Evolutionary conservation across 2,329 filamentous ascomycete genomes (phyloP), one percentile per base, ranked within the genome.

Genomic region (Arthrobotrys entomopaga): DNA sequence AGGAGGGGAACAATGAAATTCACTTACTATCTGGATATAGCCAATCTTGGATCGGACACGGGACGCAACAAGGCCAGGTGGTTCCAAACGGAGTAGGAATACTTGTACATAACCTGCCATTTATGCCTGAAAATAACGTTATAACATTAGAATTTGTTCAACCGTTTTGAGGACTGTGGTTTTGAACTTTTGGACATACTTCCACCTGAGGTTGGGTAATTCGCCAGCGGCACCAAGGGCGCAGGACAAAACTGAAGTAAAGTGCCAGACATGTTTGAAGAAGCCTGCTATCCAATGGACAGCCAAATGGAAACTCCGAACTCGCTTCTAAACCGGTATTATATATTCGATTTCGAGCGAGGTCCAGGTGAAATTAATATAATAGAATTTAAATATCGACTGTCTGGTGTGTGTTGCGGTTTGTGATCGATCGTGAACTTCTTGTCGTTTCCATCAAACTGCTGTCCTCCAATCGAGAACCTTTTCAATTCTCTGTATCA

Each of bases 11-110:
- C 11, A 16, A 13, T 26, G 24, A 11, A 13, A n/a, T n/a, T n/a
- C 57, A 71, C 82, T 78, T 80, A 88, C 86, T 83, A 71, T 87
- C 82, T 20, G 85, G 84, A 78, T 90, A 90, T 48, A 87, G 82
- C 89, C 90, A 98, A 67, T 94, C 87, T 10, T 91, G 90, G 79
- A 91, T 85, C 34, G 95, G 95, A 81, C 95, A 99, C 75, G 95
- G 95, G 67, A 99, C 82, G 81, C 95, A 99, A 81, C 69, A 73
- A 24, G 69, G 69, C 56, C 95, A 99, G 40, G 84, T 84, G 3
- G 88, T 78, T 40, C 84, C 84, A 10, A 82, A 81, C 4, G 83
- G 80, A 22, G 86, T 77, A 53, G 76, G 67, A 74, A 77, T 57
- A 38, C 61, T 76, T 83, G 82, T 61, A 79, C 86, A 87, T 43